Evolutionary conservation across 1,284 basidiomycete genomes (phyloP).

Genomic region (Pyrrhoderma noxium): DNA sequence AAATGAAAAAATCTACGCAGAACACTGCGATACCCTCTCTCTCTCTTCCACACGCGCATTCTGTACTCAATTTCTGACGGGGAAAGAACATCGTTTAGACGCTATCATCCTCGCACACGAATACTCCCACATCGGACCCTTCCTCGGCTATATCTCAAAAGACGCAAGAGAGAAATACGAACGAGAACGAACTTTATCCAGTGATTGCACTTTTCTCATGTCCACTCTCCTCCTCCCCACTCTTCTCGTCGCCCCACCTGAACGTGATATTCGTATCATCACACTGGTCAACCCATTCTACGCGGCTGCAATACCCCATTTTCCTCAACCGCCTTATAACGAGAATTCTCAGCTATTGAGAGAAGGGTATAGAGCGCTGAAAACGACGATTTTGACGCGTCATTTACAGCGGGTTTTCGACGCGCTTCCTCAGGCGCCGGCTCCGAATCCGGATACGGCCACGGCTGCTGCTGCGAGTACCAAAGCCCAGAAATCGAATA

Average conservation of each 20-base stretch:
- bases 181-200: conserved; percentile 30
- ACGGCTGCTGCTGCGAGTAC: conserved; percentile 12
- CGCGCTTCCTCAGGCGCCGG: conserved; percentile 56
- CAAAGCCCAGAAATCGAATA: conserved; percentile 52
- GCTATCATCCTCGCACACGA: conserved; percentile 69
- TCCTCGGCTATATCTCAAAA: conserved; percentile 25
- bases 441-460: conserved; percentile 42
- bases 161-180: conserved; percentile 22
- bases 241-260: conserved; percentile 69
- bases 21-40: conserved; percentile 61
- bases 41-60: conserved; percentile 59
- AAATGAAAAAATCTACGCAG: conserved; percentile 68
- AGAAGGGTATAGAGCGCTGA: conserved; percentile 62
- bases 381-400: conserved; percentile 53
- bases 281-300: conserved; percentile 81
- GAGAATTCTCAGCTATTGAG: conserved; percentile 38
- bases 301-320: conserved; percentile 56
- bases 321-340: conserved; percentile 25
- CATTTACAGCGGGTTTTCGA: conserved; percentile 75
- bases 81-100: conserved; percentile 59
- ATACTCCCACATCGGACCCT: conserved; percentile 53
- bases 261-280: conserved; percentile 79
- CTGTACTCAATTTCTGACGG: conserved; percentile 56
- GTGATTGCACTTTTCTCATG: conserved; percentile 61
- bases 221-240: conserved; percentile 71